Base-by-base conservation (phyloP, 169 alveolate genomes). In the Eimeria maxima region DNA sequence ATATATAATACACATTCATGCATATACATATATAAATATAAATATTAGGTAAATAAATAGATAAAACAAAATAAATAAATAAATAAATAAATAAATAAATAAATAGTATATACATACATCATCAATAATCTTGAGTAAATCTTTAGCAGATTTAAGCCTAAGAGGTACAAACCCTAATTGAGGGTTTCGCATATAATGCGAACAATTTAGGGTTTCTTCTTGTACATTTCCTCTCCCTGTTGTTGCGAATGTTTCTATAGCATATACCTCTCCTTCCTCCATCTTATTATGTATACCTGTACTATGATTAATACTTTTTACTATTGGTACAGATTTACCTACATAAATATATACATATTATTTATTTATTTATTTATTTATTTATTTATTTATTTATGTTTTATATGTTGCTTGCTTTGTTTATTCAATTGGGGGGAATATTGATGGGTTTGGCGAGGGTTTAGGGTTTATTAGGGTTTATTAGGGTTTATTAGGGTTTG, bases 181-280 rank as follows among this genome's bases (percentile, higher is more conserved):
- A 78, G 97, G 98, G 95, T 98, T 99, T 97, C 99, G 99, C 99
- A 99, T 99, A 97, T 99, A 99, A 97, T 99, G 99, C 16, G 99
- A 98, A 96, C 99, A 98, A 44, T 98, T 99, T 1, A 33, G 38
- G 95, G 97, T 95, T 20, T 98, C 98, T 94, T 98, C 99, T 95
- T 98, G 65, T 47, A 97, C 98, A 24, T 67, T 88, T 6, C 99
- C 99, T 94, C 99, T 99, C 69, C 99, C 99, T 27, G 99, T 99
- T 0, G 99, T 97, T 57, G 99, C 99, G 97, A 99, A 99, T 10
- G 99, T 99, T 97, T 99, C 99, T 27, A 99, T 99, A 14, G 99
- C 99, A 97, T 99, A 99, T 84, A 99, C 96, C 96, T 99, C 99
- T 18, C 99, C 99, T 97, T 99, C 99, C 96, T 99, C 99, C 99